Evolutionary conservation across 495 filamentous ascomycete genomes (phyloP).

Genomic region (Hyaloscypha hepaticicola): DNA sequence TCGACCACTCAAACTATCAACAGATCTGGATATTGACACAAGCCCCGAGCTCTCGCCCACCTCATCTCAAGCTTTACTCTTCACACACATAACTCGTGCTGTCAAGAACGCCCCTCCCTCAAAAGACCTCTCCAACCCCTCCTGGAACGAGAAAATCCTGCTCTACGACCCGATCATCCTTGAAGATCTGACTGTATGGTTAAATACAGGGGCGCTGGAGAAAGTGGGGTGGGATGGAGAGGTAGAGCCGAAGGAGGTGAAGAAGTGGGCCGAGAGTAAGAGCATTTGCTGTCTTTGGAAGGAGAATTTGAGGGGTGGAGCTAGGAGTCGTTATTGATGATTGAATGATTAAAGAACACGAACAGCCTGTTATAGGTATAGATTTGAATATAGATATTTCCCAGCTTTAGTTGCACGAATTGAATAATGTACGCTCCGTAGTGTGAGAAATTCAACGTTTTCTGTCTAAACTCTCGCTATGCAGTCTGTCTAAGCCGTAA

Average conservation of each 20-base stretch:
- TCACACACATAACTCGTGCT: slow-evolving; percentile 63
- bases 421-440: too few relatives aligned
- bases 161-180: slow-evolving; percentile 90
- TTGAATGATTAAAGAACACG: not conserved
- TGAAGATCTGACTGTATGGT: slow-evolving; percentile 81
- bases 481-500: not conserved
- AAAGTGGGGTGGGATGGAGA: slow-evolving; percentile 64
- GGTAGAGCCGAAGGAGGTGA: slow-evolving; percentile 56
- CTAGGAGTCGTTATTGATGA: slow-evolving; percentile 27
- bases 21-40: slow-evolving; percentile 10
- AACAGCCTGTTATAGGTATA: not conserved
- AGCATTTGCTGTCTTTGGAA: slow-evolving; percentile 72
- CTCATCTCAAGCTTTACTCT: slow-evolving; percentile 46
- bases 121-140: slow-evolving; percentile 50
- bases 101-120: slow-evolving; percentile 53
- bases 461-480: not conserved
- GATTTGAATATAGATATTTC: not conserved
- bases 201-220: slow-evolving; percentile 70
- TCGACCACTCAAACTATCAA: slow-evolving; percentile 39
- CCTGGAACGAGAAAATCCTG: slow-evolving; percentile 88
- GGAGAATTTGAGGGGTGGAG: slow-evolving; percentile 32
- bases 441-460: too few relatives aligned
- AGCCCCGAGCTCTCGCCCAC: slow-evolving; percentile 29
- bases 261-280: slow-evolving; percentile 83
- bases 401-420: not conserved